phyloP scores from a whole-genome alignment of 805 yeast genomes.

The Candida multigemmis region DNA sequence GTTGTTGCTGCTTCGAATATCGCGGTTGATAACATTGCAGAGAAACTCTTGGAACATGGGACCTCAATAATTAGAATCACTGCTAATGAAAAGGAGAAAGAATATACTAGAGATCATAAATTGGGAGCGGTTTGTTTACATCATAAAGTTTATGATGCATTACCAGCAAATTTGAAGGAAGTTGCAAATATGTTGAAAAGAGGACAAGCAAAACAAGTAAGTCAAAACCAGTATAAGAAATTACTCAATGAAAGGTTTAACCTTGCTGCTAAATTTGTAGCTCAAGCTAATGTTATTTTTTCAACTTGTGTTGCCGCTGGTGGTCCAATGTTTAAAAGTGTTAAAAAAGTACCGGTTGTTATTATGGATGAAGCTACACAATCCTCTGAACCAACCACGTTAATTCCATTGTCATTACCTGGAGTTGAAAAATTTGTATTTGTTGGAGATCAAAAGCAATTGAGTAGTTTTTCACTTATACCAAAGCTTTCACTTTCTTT shows the following conservation, averaged over 20 bases:
- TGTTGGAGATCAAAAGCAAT: constrained; percentile 71
- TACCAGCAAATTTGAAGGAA: constrained; percentile 37
- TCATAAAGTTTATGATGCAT: constrained; percentile 42
- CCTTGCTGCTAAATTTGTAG: constrained; percentile 40
- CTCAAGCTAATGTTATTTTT: constrained; percentile 61
- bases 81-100: constrained; percentile 51
- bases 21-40: constrained; percentile 72
- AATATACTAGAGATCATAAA: constrained; percentile 49
- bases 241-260: constrained; percentile 34
- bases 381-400: constrained; percentile 62
- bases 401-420: constrained; percentile 62
- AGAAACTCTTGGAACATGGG: constrained; percentile 46
- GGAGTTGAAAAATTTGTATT: constrained; percentile 60
- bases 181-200: constrained; percentile 33
- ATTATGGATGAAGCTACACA: constrained; percentile 78
- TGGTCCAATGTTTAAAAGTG: constrained; percentile 49
- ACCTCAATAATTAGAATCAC: constrained; percentile 49
- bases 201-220: constrained; percentile 24
- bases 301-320: constrained; percentile 71
- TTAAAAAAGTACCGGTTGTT: constrained; percentile 51
- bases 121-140: constrained; percentile 55
- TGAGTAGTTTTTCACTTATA: constrained; percentile 62
- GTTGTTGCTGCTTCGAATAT: constrained; percentile 72
- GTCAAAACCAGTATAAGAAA: constrained; percentile 42
- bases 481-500: constrained; percentile 59